Percentiles rank a stretch among this genome's conserved stretches.
Conservation (phyloP, 768 basidiomycete genomes). For the Trametes sanguinea region DNA sequence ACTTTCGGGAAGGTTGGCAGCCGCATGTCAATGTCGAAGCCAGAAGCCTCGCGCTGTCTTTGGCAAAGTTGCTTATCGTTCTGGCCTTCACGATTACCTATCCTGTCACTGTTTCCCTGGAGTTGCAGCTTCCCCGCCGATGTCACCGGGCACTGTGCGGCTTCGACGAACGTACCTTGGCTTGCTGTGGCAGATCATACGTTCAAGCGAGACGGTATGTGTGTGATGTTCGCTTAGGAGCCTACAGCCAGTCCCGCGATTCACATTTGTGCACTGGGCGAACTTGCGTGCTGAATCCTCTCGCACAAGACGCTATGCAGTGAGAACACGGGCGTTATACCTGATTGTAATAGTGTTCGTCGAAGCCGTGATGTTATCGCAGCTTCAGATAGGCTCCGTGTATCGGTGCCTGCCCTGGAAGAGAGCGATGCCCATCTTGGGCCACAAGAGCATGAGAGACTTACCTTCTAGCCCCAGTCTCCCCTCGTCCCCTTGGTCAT, state of each 20-base stretch:
- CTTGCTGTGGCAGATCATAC: background rate
- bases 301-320: too few species aligned
- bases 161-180: background rate
- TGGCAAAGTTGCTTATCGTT: constrained; percentile 2
- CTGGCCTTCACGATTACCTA: background rate
- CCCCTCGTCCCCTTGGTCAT: constrained; percentile 18
- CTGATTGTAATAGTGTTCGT: background rate
- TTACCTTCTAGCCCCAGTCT: constrained; percentile 15
- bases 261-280: background rate
- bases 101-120: background rate
- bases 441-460: constrained; percentile 7
- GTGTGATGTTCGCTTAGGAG: background rate
- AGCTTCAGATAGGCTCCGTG: constrained; percentile 13
- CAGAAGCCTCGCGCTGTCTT: background rate
- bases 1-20: background rate
- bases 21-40: constrained; percentile 1
- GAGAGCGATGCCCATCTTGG: constrained; percentile 4
- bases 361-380: constrained; percentile 11
- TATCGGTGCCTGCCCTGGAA: constrained; percentile 15
- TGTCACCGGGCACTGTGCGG: constrained; percentile 6
- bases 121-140: constrained; percentile 1
- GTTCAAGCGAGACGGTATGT: background rate
- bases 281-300: too few species aligned
- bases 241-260: background rate
- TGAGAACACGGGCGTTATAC: too few species aligned